Evolutionary conservation across 164 flowering plant genomes (phyloP).

Genomic region (Macadamia tetraphylla): DNA sequence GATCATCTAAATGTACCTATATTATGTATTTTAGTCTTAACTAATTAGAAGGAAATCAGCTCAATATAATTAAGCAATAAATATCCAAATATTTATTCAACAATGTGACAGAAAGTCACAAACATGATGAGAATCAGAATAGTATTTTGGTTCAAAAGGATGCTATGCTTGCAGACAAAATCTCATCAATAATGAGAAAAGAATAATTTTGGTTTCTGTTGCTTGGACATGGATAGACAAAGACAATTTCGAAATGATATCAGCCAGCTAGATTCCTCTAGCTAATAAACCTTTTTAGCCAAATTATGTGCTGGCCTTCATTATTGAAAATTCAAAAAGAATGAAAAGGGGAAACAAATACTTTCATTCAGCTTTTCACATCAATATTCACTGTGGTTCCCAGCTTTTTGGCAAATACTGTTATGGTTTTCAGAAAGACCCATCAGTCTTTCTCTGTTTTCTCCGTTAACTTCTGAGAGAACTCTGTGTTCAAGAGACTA

Average conservation of each 20-base stretch:
- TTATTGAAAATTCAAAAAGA: too few species aligned
- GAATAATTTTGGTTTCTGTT: conserved; percentile 1
- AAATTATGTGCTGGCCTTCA: neutral
- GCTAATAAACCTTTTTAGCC: neutral
- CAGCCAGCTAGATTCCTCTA: conserved; percentile 1
- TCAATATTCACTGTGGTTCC: too few species aligned
- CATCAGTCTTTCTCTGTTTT: neutral
- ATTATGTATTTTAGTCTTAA: too few species aligned
- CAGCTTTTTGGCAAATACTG: neutral
- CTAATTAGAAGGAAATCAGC: too few species aligned
- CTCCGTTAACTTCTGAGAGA: neutral
- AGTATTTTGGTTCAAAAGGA: conserved; percentile 10
- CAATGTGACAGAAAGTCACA: neutral
- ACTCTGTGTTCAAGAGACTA: neutral
- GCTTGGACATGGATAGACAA: conserved; percentile 4
- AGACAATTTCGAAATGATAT: neutral
- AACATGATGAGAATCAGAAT: conserved; percentile 11
- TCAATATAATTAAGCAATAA: too few species aligned
- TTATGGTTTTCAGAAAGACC: neutral
- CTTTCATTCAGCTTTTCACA: too few species aligned
- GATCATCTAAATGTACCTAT: too few species aligned
- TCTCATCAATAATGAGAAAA: conserved; percentile 16
- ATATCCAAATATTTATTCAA: neutral
- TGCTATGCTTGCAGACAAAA: neutral
- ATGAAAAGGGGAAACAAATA: too few species aligned